Evolutionary conservation across 345 rosid genomes (phyloP).

Genomic region (Sonneratia alba): DNA sequence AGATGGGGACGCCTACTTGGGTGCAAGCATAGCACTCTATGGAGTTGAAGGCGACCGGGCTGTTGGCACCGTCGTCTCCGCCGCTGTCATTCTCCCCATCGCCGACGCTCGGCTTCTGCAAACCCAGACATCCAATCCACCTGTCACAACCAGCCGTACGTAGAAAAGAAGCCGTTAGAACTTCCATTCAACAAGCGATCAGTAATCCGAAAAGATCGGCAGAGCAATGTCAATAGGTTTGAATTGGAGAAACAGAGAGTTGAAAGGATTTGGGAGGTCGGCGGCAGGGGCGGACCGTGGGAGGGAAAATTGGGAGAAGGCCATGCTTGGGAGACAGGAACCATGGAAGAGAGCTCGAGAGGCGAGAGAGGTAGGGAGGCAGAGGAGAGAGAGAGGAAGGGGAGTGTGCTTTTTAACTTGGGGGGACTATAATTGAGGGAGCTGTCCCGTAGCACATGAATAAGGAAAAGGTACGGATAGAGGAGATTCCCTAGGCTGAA

Average conservation of each 20-base stretch:
- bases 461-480: too few species aligned
- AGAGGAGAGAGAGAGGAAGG: not conserved
- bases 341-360: slow-evolving; percentile 19
- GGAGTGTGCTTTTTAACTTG: not conserved
- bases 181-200: not conserved
- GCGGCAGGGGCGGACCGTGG: slow-evolving; percentile 15
- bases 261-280: too few species aligned
- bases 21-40: slow-evolving; percentile 91
- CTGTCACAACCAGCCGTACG: slow-evolving; percentile 11
- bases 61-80: slow-evolving; percentile 6
- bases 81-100: not conserved
- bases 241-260: too few species aligned
- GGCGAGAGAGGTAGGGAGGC: not conserved
- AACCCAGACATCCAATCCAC: slow-evolving; percentile 34
- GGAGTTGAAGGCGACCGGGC: slow-evolving; percentile 30
- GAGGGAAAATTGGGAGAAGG: slow-evolving; percentile 31
- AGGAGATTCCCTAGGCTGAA: too few species aligned
- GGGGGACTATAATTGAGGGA: too few species aligned
- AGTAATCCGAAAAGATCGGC: not conserved
- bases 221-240: not conserved
- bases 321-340: slow-evolving; percentile 30
- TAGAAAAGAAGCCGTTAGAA: not conserved
- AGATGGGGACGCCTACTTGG: slow-evolving; percentile 78
- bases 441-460: too few species aligned
- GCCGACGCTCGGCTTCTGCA: slow-evolving; percentile 1